Evolutionary conservation across 2,329 filamentous ascomycete genomes (phyloP), one percentile per base, ranked within the genome.

Genomic region (Diaporthe caulivora): DNA sequence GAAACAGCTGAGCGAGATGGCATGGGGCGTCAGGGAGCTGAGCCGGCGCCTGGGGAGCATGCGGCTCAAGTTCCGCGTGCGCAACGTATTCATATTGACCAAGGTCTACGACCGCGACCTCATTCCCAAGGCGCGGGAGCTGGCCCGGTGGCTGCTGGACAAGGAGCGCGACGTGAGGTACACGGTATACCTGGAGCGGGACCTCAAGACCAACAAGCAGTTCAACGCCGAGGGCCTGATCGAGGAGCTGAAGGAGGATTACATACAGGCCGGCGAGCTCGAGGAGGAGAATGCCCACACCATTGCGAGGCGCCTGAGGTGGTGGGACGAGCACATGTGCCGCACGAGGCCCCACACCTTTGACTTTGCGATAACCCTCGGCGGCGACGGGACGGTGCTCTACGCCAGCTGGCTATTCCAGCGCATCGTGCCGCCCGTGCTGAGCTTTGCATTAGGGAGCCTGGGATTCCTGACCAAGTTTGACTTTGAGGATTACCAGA

Each of bases 401-500:
- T 98, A 98, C 80, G 94, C 96, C 5, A 97, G 95, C 80, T 98
- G 96, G 95, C 87, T 99, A 1, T 99, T 99, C 81, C 97, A 99
- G 84, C 91, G 94, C 54, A 93, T 98, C 60, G 96, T 98, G 0
- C 97, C 97, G 8, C 97, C 97, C 0, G 95, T 98, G 0, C 86
- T 99, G 75, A 96, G 95, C 75, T 98, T 99, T 82, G 91, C 95
- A 0, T 86, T 98, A 13, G 97, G 97, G 11, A 98, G 95, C 31
- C 87, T 99, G 7, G 97, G 97, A 0, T 99, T 99, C 80, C 85
- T 99, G 77, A 98, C 97, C 34, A 98, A 98, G 80, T 98, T 98
- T 81, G 95, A 98, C 82, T 99, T 95, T 82, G 90, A 92, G 18
- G 86, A 93, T 6, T 95, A 94, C 77, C 86, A 90, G 75, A 83